Percentiles rank a stretch among this genome's conserved stretches.
Evolutionary conservation across 2,329 filamentous ascomycete genomes (phyloP).

Genomic region (Calonectria pauciramosa): DNA sequence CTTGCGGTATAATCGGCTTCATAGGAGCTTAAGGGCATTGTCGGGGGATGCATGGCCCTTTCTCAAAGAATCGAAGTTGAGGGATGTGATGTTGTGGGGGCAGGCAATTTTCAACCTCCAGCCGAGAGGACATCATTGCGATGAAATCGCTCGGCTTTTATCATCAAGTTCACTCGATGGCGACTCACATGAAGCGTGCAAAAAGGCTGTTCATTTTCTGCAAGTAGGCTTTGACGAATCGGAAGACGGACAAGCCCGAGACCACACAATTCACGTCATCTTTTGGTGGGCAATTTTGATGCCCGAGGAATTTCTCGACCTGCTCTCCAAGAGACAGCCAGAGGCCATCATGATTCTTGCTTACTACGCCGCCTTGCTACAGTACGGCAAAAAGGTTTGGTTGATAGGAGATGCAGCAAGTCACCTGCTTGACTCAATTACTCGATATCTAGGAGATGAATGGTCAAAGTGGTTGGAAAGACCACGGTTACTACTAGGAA

Average conservation of each 20-base stretch:
- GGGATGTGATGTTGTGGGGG: background rate
- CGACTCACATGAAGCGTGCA: background rate
- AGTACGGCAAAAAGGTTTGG: background rate
- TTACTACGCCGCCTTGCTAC: background rate
- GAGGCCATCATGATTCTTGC: background rate
- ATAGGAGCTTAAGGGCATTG: background rate
- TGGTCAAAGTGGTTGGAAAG: background rate
- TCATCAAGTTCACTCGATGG: background rate
- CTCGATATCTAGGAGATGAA: background rate
- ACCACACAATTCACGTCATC: background rate
- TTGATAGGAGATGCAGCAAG: background rate
- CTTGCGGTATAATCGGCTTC: background rate
- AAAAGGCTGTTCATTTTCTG: background rate
- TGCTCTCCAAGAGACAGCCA: background rate
- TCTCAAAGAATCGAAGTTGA: background rate
- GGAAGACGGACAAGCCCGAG: background rate
- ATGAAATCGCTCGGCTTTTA: background rate
- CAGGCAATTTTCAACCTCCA: background rate
- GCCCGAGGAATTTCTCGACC: background rate
- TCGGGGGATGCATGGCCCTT: background rate
- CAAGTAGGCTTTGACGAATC: background rate
- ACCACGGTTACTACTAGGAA: too few species aligned
- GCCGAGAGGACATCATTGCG: background rate
- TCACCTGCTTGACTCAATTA: background rate
- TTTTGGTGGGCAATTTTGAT: constrained; percentile 5